Evolutionary conservation across 2,329 filamentous ascomycete species (phyloP).

Genomic region (Botrytis aclada): DNA sequence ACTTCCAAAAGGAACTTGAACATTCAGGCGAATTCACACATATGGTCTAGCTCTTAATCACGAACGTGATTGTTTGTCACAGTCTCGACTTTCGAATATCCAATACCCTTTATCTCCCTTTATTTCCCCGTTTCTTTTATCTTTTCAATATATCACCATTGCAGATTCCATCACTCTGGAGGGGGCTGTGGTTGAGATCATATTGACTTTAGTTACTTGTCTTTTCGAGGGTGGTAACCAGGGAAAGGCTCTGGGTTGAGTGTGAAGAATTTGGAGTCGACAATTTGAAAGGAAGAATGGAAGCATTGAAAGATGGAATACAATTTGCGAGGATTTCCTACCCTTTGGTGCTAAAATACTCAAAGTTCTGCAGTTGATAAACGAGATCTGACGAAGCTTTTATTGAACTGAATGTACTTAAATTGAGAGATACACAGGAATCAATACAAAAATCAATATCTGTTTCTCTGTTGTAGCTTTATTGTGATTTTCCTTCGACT

Average conservation of each 20-base stretch:
- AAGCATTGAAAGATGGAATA: background rate
- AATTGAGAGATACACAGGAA: background rate
- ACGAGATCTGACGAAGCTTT: background rate
- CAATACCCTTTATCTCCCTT: background rate
- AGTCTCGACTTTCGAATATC: background rate
- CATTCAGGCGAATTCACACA: conserved; percentile 30
- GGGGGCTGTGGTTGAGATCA: background rate
- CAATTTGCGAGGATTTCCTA: background rate
- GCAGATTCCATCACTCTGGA: background rate
- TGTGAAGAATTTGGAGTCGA: background rate
- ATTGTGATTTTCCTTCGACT: background rate
- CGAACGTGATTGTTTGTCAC: background rate
- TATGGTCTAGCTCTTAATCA: conserved; percentile 17
- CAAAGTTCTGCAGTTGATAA: background rate
- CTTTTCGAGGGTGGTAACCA: background rate
- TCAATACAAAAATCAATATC: background rate
- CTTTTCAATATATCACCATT: background rate
- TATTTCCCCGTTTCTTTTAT: too few relatives aligned
- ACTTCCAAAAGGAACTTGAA: conserved; percentile 27
- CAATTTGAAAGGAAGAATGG: background rate
- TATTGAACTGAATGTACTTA: background rate
- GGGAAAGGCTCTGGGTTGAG: background rate
- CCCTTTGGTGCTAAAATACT: background rate
- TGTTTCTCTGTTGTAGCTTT: background rate
- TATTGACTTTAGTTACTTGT: background rate